These are phyloP conservation scores for Aspergillus fructus DNA, from an alignment of 2,329 filamentous ascomycete species.

Conservation along the genomic window DNA sequence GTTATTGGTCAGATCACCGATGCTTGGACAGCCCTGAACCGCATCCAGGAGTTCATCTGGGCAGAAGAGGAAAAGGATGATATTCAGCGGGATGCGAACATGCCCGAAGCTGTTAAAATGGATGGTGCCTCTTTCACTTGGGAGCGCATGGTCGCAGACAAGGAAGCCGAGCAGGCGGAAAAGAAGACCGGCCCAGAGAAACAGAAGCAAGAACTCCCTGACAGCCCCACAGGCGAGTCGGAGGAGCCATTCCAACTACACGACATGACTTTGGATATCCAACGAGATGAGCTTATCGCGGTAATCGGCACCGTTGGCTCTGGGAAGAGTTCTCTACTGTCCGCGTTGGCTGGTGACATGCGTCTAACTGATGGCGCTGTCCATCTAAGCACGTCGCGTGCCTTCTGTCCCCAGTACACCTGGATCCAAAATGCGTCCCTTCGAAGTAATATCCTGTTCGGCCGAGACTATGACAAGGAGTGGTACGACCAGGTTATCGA, in stretches of 20 bases:
- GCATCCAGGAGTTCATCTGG: constrained; percentile 84
- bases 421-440: constrained; percentile 96
- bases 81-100: constrained; percentile 55
- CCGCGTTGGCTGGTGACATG: constrained; percentile 92
- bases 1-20: constrained; percentile 89
- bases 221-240: constrained; percentile 23
- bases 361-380: constrained; percentile 61
- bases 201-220: constrained; percentile 43
- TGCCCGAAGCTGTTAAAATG: constrained; percentile 64
- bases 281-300: constrained; percentile 47
- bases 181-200: constrained; percentile 40
- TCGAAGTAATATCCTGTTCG: constrained; percentile 86
- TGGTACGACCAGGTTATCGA: constrained; percentile 87
- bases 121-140: constrained; percentile 78
- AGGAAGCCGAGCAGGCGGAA: neutral
- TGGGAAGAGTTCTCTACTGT: constrained; percentile 89
- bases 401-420: constrained; percentile 93
- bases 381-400: constrained; percentile 70
- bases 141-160: constrained; percentile 8
- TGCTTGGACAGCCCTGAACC: constrained; percentile 77
- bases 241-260: constrained; percentile 40
- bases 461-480: constrained; percentile 68
- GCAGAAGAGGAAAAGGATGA: constrained; percentile 82
- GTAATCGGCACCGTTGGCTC: constrained; percentile 68
- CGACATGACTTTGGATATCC: constrained; percentile 36